Percentiles rank a stretch among this genome's conserved stretches.
Evolutionary conservation across 1,139 yeast species (phyloP).

Genomic region (Zygosaccharomyces pseudobailii): DNA sequence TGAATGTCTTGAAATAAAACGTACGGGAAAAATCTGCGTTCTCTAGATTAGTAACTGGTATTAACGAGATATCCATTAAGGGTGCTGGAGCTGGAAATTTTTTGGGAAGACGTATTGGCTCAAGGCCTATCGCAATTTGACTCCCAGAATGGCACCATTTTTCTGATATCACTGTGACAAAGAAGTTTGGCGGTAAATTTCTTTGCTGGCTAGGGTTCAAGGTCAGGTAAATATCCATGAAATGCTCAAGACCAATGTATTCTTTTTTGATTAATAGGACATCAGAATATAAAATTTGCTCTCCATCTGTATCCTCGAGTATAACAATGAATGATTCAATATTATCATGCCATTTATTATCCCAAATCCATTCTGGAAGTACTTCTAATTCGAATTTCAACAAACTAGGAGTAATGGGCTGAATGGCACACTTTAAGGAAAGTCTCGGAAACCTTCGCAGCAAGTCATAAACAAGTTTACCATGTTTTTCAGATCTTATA

Average conservation of each 20-base stretch:
- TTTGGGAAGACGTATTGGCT: slow-evolving; percentile 56
- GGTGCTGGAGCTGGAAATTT: slow-evolving; percentile 59
- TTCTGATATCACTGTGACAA: slow-evolving; percentile 69
- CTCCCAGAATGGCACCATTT: slow-evolving; percentile 78
- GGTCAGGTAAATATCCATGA: slow-evolving; percentile 61
- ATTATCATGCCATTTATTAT: slow-evolving; percentile 53
- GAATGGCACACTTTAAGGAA: slow-evolving; percentile 52
- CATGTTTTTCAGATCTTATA: slow-evolving; percentile 63
- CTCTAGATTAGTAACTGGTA: slow-evolving; percentile 46
- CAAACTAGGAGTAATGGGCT: slow-evolving; percentile 71
- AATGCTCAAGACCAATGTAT: slow-evolving; percentile 49
- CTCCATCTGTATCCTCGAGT: slow-evolving; percentile 85
- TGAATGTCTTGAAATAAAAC: slow-evolving; percentile 53
- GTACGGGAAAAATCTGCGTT: slow-evolving; percentile 41
- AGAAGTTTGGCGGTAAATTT: slow-evolving; percentile 71
- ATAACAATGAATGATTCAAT: slow-evolving; percentile 63
- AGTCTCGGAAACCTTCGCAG: slow-evolving; percentile 71
- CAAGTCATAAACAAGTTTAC: slow-evolving; percentile 56
- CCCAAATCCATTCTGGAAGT: slow-evolving; percentile 76
- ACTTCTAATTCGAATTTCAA: slow-evolving; percentile 63
- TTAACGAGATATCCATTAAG: slow-evolving; percentile 47
- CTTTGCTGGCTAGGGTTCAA: slow-evolving; percentile 37
- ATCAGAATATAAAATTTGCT: slow-evolving; percentile 58
- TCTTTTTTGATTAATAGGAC: slow-evolving; percentile 47
- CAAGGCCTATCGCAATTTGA: slow-evolving; percentile 56